Evolutionary conservation across 768 basidiomycete species (phyloP).

Genomic region (Leccinum variicolor): DNA sequence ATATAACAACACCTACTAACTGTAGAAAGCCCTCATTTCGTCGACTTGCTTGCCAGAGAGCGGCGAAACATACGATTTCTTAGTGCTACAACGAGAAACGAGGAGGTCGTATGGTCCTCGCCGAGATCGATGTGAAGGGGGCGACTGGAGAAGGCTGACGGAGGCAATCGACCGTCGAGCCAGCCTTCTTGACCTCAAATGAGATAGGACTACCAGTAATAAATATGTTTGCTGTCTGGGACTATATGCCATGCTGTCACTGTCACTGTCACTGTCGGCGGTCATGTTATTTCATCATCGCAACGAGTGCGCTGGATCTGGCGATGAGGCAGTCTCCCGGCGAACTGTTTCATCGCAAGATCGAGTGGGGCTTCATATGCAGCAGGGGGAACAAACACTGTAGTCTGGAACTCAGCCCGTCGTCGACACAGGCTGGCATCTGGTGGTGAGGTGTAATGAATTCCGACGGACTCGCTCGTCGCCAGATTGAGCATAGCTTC

Average conservation of each 20-base stretch:
- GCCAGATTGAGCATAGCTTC: no score
- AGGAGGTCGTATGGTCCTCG: background rate
- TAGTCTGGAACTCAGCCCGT: no score
- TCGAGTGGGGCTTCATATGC: background rate
- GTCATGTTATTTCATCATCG: background rate
- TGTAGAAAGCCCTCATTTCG: no score
- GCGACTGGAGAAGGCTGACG: background rate
- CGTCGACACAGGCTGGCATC: no score
- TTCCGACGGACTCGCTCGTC: no score
- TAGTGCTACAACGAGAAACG: background rate
- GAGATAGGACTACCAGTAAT: background rate
- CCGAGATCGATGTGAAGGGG: background rate
- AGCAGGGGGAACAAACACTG: no score
- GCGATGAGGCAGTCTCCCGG: background rate
- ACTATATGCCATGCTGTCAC: no score
- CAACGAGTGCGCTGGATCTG: background rate
- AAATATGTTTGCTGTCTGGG: background rate
- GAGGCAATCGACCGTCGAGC: background rate
- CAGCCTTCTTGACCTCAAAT: background rate
- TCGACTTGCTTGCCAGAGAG: no score
- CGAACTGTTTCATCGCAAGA: background rate
- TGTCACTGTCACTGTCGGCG: background rate
- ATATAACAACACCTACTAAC: no score
- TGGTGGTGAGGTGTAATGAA: no score
- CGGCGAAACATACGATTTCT: background rate